Evolutionary conservation across 1,284 basidiomycete species (phyloP).

Genomic region (Cryptococcus sp.): DNA sequence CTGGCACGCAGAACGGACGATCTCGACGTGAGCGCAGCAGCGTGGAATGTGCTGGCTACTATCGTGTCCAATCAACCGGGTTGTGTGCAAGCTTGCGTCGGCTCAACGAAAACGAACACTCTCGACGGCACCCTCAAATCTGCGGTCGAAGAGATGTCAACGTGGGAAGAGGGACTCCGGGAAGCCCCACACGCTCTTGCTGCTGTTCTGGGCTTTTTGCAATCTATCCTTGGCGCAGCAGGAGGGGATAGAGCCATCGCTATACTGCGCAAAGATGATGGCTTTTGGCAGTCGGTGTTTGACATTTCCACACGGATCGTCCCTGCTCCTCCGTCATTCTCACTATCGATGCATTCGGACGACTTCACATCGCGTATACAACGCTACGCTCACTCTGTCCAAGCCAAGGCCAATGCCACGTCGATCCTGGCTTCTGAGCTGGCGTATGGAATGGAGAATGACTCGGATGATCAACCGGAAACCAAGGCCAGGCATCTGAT

Average conservation of each 20-base stretch:
- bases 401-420: conserved; percentile 47
- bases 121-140: conserved; percentile 51
- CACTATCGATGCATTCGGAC: conserved; percentile 37
- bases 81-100: conserved; percentile 76
- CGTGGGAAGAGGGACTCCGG: conserved; percentile 73
- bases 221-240: conserved; percentile 58
- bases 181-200: conserved; percentile 73
- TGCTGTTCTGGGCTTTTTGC: conserved; percentile 74
- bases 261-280: conserved; percentile 25
- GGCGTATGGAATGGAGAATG: conserved; percentile 26
- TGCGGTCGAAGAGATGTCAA: conserved; percentile 63
- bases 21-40: conserved; percentile 62
- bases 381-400: conserved; percentile 65
- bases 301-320: conserved; percentile 38
- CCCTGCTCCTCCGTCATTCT: conserved; percentile 37
- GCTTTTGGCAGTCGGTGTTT: conserved; percentile 44
- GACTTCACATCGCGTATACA: conserved; percentile 43
- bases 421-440: conserved; percentile 41
- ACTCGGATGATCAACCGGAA: conserved; percentile 27
- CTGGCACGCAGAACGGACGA: conserved; percentile 21
- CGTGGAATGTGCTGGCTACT: conserved; percentile 81
- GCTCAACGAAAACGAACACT: conserved; percentile 62
- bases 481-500: conserved; percentile 37
- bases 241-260: conserved; percentile 27
- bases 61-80: conserved; percentile 86